A percentile compares a stretch with the other conserved stretches of the same genome.
These are phyloP conservation scores for Monosporascus ibericus DNA, from an alignment of 2,329 filamentous ascomycete genomes.

Conservation along the genomic window DNA sequence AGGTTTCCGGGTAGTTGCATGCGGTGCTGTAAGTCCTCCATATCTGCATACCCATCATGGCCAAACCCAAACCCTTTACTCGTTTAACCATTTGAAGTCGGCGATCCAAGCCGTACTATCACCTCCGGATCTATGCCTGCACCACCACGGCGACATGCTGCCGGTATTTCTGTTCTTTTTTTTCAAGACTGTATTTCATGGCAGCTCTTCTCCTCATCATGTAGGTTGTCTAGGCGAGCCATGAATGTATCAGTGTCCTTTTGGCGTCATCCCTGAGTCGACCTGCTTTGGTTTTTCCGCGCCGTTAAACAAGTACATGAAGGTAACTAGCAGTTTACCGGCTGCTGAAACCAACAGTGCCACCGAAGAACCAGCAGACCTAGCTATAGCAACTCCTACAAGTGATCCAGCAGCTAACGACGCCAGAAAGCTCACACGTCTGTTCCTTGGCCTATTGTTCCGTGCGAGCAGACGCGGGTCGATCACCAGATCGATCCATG, in stretches of 20 bases:
- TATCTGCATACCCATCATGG: no score
- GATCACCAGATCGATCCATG: conserved; percentile 54
- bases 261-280: conserved; percentile 6
- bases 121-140: no score
- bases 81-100: no score
- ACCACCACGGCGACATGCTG: no score
- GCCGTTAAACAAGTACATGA: conserved; percentile 37
- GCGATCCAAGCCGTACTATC: no score
- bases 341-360: conserved; percentile 38
- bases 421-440: conserved; percentile 43
- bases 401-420: conserved; percentile 43
- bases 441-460: conserved; percentile 43
- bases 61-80: no score
- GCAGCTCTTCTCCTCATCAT: no score
- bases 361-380: conserved; percentile 33
- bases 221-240: neutral
- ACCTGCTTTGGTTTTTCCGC: conserved; percentile 26
- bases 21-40: no score
- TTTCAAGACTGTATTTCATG: no score
- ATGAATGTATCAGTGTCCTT: no score
- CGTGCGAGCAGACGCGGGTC: conserved; percentile 42
- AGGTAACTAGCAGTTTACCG: conserved; percentile 39
- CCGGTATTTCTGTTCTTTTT: no score
- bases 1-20: no score
- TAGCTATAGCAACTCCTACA: conserved; percentile 44